Evolutionary conservation across 768 basidiomycete species (phyloP).

Genomic region (Tulasnella sp.): DNA sequence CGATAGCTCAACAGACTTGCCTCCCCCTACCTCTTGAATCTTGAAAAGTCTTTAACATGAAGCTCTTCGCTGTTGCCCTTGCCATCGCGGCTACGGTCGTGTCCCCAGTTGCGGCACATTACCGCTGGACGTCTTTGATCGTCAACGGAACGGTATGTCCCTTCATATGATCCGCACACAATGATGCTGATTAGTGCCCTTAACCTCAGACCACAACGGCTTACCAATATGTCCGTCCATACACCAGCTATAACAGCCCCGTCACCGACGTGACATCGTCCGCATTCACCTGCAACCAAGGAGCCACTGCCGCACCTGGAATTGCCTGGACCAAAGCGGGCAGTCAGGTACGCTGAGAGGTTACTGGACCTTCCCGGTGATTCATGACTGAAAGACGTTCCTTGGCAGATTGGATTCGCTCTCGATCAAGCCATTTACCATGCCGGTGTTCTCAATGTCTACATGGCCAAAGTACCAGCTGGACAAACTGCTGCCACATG

Average conservation of each 20-base stretch:
- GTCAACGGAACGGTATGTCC: slow-evolving; percentile 3
- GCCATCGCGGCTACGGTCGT: background rate
- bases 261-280: slow-evolving; percentile 4
- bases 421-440: slow-evolving; percentile 22
- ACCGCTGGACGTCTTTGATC: slow-evolving; percentile 9
- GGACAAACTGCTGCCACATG: slow-evolving; percentile 12
- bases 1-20: background rate
- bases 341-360: background rate
- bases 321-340: background rate
- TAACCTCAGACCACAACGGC: background rate
- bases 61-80: background rate
- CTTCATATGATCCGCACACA: background rate
- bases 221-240: slow-evolving; percentile 7
- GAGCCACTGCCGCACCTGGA: background rate
- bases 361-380: background rate
- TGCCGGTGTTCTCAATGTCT: background rate
- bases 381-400: no score
- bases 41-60: background rate
- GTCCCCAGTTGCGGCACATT: slow-evolving; percentile 4
- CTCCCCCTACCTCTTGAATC: background rate
- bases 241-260: slow-evolving; percentile 9
- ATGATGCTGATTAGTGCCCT: background rate
- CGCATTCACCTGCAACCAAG: slow-evolving; percentile 1
- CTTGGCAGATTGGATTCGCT: slow-evolving; percentile 27
- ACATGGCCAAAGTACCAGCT: slow-evolving; percentile 5